Base-by-base conservation (phyloP, 1,284 basidiomycete species). In the Malassezia slooffiae region DNA sequence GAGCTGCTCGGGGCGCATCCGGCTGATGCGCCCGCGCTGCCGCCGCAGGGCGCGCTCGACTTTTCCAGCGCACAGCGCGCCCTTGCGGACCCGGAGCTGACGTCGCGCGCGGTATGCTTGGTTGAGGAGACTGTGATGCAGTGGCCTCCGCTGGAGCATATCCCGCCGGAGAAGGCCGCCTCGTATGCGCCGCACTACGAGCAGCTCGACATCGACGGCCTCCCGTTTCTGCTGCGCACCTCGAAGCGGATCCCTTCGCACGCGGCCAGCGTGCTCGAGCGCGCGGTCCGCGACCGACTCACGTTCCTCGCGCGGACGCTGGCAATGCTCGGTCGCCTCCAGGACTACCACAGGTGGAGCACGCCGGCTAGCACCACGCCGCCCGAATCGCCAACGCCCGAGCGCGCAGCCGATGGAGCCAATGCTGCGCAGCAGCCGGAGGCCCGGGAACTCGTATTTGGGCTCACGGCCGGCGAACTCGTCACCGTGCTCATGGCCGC, bases 141-240 rank as follows among this genome's bases (percentile, higher is more conserved):
- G 5, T 46, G 44, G 40, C 38, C 29, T 23, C 37, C 38, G 10
- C 31, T 45, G 29, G 24, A 26, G 11, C 15, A 29, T 8, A 20
- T 32, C 38, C 7, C 15, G 20, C 34, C n/a, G 17, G 19, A 13
- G 28, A 12, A 19, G 23, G 11, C n/a, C 28, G 16, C 12, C 4
- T 22, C 19, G 34, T 37, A 19, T 39, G 50, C 20, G 26, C 46
- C 12, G 11, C 23, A 29, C 4, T 58, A 60, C 19, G 54, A 52
- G 16, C 53, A 49, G 32, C 39, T 56, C 12, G 29, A 44, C 5
- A 37, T 51, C 31, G 39, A 50, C n/a, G 54, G 55, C 11, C 43
- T 56, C 7, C 56, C 55, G 5, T 56, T 55, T 24, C 41, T 58
- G 3, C 32, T 56, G 22, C 47, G 50, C 20, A 41, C 43, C 5